These are phyloP conservation scores for Sporisorium exsertum DNA, from an alignment of 1,284 basidiomycete species.

Conservation along the genomic window DNA sequence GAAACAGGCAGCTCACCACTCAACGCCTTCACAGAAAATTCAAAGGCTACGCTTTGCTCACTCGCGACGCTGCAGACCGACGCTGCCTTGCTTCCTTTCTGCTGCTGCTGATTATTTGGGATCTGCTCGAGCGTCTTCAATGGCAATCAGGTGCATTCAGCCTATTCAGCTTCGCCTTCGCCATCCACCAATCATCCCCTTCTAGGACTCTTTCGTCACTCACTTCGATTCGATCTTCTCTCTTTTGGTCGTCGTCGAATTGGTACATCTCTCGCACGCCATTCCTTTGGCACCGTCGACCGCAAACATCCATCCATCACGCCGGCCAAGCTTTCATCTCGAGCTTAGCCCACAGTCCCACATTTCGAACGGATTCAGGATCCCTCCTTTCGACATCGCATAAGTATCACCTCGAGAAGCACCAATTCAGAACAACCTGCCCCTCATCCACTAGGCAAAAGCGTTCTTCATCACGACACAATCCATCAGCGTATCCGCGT, in stretches of 20 bases:
- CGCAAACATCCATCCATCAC: neutral
- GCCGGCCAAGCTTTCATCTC: neutral
- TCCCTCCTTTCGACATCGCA: neutral
- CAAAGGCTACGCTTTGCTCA: neutral
- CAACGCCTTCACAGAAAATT: no score
- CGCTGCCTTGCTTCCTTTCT: no score
- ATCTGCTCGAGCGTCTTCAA: neutral
- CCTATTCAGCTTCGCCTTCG: neutral
- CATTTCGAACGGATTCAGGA: neutral
- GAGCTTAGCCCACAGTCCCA: neutral
- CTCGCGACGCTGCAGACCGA: no score
- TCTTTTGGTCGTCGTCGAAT: neutral
- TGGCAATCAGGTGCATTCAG: neutral
- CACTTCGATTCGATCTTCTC: neutral
- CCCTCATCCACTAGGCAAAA: neutral
- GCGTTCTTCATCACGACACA: neutral
- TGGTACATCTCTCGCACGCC: neutral
- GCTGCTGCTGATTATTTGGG: neutral
- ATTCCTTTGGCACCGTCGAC: slow-evolving; percentile 2
- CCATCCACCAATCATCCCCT: neutral
- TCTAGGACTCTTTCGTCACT: neutral
- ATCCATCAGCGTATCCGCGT: neutral
- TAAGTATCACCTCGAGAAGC: neutral
- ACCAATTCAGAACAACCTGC: neutral
- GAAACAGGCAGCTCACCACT: no score